These are phyloP conservation scores for Rhododendron ferrugineum DNA, from an alignment of 148 eudicot species.

Conservation along the genomic window DNA sequence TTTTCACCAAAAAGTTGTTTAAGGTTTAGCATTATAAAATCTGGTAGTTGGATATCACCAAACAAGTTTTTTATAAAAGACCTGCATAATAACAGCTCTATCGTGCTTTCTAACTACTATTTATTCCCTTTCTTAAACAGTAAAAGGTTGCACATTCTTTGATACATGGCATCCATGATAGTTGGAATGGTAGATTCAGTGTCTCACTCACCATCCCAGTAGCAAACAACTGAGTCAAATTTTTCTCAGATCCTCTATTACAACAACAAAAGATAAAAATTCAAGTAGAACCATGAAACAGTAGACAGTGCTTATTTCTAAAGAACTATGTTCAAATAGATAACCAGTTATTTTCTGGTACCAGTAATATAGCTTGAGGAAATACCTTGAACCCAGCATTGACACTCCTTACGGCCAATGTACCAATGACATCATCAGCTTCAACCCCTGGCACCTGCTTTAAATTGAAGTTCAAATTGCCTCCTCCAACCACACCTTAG, in stretches of 20 bases:
- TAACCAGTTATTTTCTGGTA: background rate
- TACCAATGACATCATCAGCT: slow-evolving; percentile 99
- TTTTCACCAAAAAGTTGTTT: background rate
- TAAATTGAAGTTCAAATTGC: slow-evolving; percentile 9
- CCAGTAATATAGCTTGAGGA: background rate
- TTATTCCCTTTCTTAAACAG: background rate
- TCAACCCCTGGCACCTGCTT: slow-evolving; percentile 96
- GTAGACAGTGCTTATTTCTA: background rate
- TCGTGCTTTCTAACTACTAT: background rate
- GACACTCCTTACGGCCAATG: slow-evolving; percentile 84
- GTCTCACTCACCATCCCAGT: background rate
- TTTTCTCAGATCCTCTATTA: background rate
- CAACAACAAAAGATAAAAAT: background rate
- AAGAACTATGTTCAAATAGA: background rate
- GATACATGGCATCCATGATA: background rate
- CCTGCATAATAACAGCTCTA: background rate
- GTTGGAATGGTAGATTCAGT: background rate
- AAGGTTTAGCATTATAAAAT: background rate
- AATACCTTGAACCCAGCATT: slow-evolving; percentile 83
- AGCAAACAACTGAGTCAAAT: background rate
- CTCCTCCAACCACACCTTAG: slow-evolving; percentile 3
- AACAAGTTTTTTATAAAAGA: background rate
- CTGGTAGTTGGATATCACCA: background rate
- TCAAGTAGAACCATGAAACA: background rate
- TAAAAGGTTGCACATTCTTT: background rate